A percentile compares a stretch with the other conserved stretches of the same genome.
phyloP scores from a whole-genome alignment of 164 flowering plant species.

The Piper betle region DNA sequence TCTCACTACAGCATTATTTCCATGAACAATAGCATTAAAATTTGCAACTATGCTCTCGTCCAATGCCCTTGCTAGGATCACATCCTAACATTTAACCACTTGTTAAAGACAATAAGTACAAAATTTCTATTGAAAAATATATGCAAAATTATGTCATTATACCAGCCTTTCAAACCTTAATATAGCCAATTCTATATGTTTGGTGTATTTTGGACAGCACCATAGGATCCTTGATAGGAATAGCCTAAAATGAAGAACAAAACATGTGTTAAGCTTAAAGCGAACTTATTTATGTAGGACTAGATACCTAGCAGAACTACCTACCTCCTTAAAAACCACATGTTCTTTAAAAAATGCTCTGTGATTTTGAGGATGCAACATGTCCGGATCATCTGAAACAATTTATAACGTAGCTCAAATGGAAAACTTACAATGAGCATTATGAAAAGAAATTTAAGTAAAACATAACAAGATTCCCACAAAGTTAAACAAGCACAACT shows the following conservation, averaged over 20 bases:
- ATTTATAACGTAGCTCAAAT: background rate
- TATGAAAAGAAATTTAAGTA: no score
- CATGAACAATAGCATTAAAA: slow-evolving; percentile 76
- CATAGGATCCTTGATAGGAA: slow-evolving; percentile 69
- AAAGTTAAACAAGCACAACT: no score
- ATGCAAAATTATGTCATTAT: background rate
- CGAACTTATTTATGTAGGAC: no score
- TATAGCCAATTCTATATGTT: slow-evolving; percentile 83
- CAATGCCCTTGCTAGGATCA: slow-evolving; percentile 72
- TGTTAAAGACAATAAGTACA: background rate
- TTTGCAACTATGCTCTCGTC: slow-evolving; percentile 68
- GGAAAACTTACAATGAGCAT: no score
- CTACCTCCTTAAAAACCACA: slow-evolving; percentile 93
- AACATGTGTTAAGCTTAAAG: no score
- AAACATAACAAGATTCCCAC: no score
- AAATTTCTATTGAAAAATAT: background rate
- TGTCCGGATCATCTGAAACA: slow-evolving; percentile 78
- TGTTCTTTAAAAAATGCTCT: slow-evolving; percentile 85
- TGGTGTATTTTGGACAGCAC: slow-evolving; percentile 92
- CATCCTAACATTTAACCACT: slow-evolving; percentile 44
- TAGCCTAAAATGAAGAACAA: slow-evolving; percentile 31
- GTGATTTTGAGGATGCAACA: slow-evolving; percentile 47
- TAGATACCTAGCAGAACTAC: background rate
- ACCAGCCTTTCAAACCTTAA: slow-evolving; percentile 45
- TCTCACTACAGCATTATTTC: slow-evolving; percentile 81